Evolutionary conservation across 2,329 filamentous ascomycete genomes (phyloP).

Genomic region (Colletotrichum australisinense): DNA sequence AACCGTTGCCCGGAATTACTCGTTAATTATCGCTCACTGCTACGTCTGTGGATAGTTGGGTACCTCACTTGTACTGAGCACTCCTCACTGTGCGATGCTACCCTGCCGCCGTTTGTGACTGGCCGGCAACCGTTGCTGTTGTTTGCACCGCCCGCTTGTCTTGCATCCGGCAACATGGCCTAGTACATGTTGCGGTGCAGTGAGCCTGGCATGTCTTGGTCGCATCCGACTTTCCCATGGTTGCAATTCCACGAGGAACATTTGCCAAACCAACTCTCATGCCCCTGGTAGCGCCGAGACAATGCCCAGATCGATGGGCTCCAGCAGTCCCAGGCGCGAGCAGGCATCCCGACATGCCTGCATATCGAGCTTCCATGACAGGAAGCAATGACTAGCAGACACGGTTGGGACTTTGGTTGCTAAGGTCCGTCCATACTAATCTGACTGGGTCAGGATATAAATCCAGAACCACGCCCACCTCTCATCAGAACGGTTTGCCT

Average conservation of each 20-base stretch:
- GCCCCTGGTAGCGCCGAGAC: constrained; percentile 3
- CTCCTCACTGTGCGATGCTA: constrained; percentile 1
- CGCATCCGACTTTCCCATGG: constrained; percentile 8
- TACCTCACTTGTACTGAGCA: too few species aligned
- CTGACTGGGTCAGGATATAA: constrained; percentile 7
- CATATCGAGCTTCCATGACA: constrained; percentile 15
- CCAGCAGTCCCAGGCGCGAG: not conserved
- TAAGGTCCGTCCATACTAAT: too few species aligned
- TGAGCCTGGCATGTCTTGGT: constrained; percentile 1
- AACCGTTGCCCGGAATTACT: not conserved
- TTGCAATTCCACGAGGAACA: not conserved
- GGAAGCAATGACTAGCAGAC: constrained; percentile 12
- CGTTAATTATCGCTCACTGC: constrained; percentile 18
- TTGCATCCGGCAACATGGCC: constrained; percentile 4
- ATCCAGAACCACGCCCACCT: not conserved
- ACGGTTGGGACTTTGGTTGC: not conserved
- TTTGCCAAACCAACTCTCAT: not conserved
- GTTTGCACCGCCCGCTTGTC: not conserved
- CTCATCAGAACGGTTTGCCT: not conserved
- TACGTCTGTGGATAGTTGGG: not conserved
- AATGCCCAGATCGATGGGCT: constrained; percentile 26
- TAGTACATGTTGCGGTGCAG: not conserved
- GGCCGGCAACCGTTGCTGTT: not conserved
- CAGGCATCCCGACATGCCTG: constrained; percentile 9
- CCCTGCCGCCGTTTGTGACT: constrained; percentile 3